A percentile compares a stretch with the other conserved stretches of the same genome.
Conservation (phyloP, 108 stramenopile genomes). For the Nannochloropsis oceanica region DNA sequence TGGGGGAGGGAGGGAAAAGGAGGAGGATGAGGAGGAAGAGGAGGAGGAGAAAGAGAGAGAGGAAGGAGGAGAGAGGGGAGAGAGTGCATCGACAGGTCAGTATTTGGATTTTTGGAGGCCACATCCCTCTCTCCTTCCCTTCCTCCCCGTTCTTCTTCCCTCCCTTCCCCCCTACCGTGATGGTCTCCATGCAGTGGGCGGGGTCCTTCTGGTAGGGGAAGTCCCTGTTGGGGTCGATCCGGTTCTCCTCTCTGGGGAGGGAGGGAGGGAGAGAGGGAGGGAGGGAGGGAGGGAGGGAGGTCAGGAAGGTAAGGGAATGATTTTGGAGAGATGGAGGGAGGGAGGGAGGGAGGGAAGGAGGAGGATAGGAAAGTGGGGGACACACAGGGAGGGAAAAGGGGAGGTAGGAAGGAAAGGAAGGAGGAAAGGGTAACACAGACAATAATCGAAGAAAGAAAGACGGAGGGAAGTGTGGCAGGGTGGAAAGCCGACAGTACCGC, state of each 20-base stretch:
- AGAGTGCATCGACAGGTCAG: not conserved
- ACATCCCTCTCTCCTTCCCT: not conserved
- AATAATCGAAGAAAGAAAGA: not conserved
- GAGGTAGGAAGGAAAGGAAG: not conserved
- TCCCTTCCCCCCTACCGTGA: slow-evolving; percentile 42
- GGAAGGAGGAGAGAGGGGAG: not conserved
- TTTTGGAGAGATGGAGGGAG: no score
- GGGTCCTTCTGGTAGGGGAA: slow-evolving; percentile 55
- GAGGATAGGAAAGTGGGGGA: not conserved
- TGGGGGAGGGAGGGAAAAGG: not conserved
- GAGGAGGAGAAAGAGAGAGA: not conserved
- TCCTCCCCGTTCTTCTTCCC: no score
- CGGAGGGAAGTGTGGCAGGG: not conserved
- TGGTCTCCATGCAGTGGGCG: slow-evolving; percentile 64
- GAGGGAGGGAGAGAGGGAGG: no score
- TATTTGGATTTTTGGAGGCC: not conserved
- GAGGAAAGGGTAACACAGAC: not conserved
- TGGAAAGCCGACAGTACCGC: not conserved
- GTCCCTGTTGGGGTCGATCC: slow-evolving; percentile 72
- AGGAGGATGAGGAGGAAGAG: not conserved
- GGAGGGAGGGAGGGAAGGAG: no score
- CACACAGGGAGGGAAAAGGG: not conserved
- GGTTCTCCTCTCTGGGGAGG: not conserved
- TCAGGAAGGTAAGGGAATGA: slow-evolving; percentile 29
- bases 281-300: slow-evolving; percentile 17